Evolutionary conservation across 23 red algal genomes (phyloP).

Genomic region (Cyanidioschyzon merolae): DNA sequence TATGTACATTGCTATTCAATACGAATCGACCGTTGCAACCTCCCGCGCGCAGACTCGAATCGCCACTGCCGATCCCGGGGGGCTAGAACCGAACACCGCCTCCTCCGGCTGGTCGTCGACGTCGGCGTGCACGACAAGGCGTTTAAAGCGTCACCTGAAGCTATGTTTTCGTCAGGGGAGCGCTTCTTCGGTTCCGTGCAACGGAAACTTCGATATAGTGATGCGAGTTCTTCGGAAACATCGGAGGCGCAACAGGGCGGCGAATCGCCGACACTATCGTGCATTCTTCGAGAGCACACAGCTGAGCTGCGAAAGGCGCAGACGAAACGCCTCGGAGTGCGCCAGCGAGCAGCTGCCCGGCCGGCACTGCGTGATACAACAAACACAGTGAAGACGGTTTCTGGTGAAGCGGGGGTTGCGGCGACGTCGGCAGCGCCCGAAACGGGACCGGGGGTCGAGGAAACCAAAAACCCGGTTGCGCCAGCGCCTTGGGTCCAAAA

Average conservation of each 20-base stretch:
- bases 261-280: background rate
- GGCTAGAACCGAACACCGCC: too few species aligned
- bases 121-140: too few species aligned
- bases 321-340: background rate
- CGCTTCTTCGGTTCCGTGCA: background rate
- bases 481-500: background rate
- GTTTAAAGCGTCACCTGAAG: background rate
- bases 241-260: background rate
- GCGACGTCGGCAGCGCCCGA: background rate
- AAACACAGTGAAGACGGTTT: background rate
- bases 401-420: background rate
- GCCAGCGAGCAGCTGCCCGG: background rate
- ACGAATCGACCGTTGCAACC: too few species aligned
- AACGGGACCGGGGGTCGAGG: background rate
- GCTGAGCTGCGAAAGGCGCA: background rate
- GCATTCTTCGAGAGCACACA: background rate
- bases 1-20: too few species aligned
- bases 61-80: too few species aligned
- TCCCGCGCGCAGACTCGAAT: too few species aligned
- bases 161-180: background rate
- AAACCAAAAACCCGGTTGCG: background rate
- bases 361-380: background rate
- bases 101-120: too few species aligned
- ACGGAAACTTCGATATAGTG: background rate
- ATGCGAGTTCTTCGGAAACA: background rate